Conservation (phyloP, 2,329 filamentous ascomycete genomes). For the Dothistroma pini region DNA sequence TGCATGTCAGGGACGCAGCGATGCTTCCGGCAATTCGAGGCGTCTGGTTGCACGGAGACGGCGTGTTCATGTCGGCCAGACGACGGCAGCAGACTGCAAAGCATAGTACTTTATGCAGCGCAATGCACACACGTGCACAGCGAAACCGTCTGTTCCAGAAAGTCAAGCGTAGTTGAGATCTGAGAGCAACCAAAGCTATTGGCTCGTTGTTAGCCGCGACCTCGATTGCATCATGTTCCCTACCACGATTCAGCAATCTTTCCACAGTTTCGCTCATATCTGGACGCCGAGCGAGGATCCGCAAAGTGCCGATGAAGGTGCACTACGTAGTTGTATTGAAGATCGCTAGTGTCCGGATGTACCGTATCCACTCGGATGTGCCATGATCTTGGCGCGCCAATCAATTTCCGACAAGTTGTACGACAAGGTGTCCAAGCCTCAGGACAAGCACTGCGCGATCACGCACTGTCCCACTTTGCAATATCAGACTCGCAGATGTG, state of each 20-base stretch:
- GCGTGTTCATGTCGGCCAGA: neutral
- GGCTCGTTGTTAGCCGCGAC: neutral
- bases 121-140: neutral
- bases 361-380: too few species aligned
- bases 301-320: neutral
- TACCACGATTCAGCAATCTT: neutral
- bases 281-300: neutral
- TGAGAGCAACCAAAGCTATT: neutral
- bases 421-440: neutral
- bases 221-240: neutral
- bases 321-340: neutral
- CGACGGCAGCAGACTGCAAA: neutral
- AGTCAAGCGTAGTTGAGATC: neutral
- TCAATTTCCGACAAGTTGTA: neutral
- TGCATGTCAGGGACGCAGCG: neutral
- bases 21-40: neutral
- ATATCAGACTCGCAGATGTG: neutral
- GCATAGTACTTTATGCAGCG: neutral
- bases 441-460: neutral
- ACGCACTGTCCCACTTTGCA: neutral
- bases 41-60: neutral
- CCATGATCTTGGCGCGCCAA: too few species aligned
- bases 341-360: too few species aligned
- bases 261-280: neutral
- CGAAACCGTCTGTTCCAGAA: neutral